Base-by-base conservation (phyloP, 139 green algal species). In the Picochlorum sp. region DNA sequence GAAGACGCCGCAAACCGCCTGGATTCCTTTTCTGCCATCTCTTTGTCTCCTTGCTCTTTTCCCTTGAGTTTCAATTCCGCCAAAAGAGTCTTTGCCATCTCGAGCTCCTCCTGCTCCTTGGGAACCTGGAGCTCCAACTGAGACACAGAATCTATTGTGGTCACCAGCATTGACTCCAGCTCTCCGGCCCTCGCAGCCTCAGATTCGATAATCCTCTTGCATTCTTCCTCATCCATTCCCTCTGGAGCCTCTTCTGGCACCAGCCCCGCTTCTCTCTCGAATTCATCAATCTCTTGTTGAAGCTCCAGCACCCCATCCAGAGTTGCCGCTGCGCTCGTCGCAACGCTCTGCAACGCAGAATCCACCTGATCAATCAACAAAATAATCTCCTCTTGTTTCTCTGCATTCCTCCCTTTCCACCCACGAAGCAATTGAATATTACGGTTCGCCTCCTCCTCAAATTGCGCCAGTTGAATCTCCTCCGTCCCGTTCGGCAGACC, bases 401-500 rank as follows among this genome's bases (percentile, higher is more conserved):
- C 36, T 31, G 51, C 51, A n/a, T 77, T 79, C 9, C 22, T 18
- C 3, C 39, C 55, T 41, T 79, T 79, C 39, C 50, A 33, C 18
- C 43, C 22, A 7, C 61, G 60, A 57, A 74, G 39, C n/a, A 25
- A 20, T 22, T 29, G 54, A 22, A 68, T 51, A 33, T 57, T 73
- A 28, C 6, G 9, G 7, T 59, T 20, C 28, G 65, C 63, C 36
- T 77, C 56, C 13, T 40, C 59, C 55, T 77, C 67, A 35, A 72
- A 55, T 45, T 70, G 53, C n/a, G 39, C n/a, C 56, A 77, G 53
- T 40, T 61, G 63, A 33, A 50, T 57, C 18, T 62, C 57, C 58
- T 80, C 72, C 8, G 33, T 57, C 18, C 68, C 72, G 30, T 73
- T 63, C 0, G 68, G 72, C 16, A 64, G 33, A 12, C 68, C 59